Evolutionary conservation across 805 yeast species (phyloP).

Genomic region (Saturnispora saitoi): DNA sequence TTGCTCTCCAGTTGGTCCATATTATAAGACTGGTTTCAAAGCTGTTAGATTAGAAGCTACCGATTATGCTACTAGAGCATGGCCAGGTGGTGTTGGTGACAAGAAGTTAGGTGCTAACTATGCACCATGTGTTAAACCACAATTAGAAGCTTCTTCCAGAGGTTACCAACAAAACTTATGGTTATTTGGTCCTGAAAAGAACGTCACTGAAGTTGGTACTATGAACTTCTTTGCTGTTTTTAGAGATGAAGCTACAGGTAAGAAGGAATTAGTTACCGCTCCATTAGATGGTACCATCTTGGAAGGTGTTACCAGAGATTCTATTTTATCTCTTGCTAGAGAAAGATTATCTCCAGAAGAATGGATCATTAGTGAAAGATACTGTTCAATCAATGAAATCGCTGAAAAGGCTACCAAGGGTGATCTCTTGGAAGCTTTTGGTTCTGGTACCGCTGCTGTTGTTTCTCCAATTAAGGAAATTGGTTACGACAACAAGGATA

Average conservation of each 20-base stretch:
- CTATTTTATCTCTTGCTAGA: constrained; percentile 69
- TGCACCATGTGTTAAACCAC: constrained; percentile 92
- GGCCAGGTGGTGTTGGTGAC: constrained; percentile 99
- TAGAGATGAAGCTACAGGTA: constrained; percentile 64
- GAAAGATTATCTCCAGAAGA: constrained; percentile 63
- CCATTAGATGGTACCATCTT: constrained; percentile 96
- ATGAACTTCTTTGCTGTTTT: constrained; percentile 92
- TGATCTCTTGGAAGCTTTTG: constrained; percentile 87
- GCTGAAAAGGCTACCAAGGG: constrained; percentile 70
- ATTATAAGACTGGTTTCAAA: constrained; percentile 90
- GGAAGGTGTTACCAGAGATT: constrained; percentile 94
- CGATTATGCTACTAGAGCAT: constrained; percentile 92
- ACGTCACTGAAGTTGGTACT: constrained; percentile 94
- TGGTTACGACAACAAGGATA: constrained; percentile 67
- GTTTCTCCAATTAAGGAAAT: constrained; percentile 89
- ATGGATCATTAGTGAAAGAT: constrained; percentile 82
- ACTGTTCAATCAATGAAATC: constrained; percentile 73
- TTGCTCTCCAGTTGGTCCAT: constrained; percentile 95
- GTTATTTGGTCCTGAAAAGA: constrained; percentile 85
- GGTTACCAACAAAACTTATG: constrained; percentile 96
- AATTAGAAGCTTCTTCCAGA: constrained; percentile 77
- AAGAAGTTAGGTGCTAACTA: constrained; percentile 95
- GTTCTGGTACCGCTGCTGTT: constrained; percentile 96
- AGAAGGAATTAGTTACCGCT: constrained; percentile 88
- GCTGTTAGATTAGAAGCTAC: constrained; percentile 94